These are phyloP conservation scores for Aphanomyces invadans DNA, from an alignment of 352 stramenopile genomes.

Conservation along the genomic window DNA sequence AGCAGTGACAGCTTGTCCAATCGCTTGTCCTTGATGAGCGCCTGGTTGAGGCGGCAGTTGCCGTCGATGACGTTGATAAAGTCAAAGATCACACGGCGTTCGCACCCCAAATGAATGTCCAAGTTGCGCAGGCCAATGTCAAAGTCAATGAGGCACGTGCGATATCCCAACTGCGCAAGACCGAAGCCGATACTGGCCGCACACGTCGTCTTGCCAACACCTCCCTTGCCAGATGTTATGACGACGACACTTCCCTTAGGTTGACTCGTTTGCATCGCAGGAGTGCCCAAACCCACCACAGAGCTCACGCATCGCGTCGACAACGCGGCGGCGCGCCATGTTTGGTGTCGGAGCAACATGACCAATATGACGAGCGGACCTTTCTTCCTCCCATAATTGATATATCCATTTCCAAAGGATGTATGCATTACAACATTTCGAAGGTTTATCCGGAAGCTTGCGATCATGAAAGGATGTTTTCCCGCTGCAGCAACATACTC, in stretches of 20 bases:
- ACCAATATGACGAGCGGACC: neutral
- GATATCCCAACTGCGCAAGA: constrained; percentile 68
- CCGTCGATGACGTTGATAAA: constrained; percentile 91
- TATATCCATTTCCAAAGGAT: neutral
- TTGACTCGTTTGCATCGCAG: neutral
- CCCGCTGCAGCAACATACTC: no score
- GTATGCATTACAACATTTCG: neutral
- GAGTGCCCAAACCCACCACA: neutral
- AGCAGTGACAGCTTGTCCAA: constrained; percentile 77
- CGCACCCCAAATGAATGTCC: constrained; percentile 87
- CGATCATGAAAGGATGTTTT: neutral
- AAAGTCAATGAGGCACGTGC: constrained; percentile 91
- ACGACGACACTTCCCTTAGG: constrained; percentile 68
- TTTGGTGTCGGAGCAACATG: neutral
- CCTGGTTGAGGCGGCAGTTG: constrained; percentile 84
- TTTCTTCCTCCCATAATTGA: neutral
- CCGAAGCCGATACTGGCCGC: constrained; percentile 83
- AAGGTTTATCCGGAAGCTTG: neutral
- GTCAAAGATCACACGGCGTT: constrained; percentile 91
- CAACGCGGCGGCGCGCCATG: neutral
- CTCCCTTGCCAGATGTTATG: constrained; percentile 89
- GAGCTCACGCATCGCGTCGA: constrained; percentile 2
- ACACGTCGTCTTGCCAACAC: constrained; percentile 89
- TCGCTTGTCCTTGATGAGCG: constrained; percentile 87
- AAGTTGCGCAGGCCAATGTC: constrained; percentile 91